A percentile compares a stretch with the other conserved stretches of the same genome.
These are phyloP conservation scores for Phlebiopsis flavidoalba DNA, from an alignment of 768 basidiomycete genomes.

Conservation along the genomic window DNA sequence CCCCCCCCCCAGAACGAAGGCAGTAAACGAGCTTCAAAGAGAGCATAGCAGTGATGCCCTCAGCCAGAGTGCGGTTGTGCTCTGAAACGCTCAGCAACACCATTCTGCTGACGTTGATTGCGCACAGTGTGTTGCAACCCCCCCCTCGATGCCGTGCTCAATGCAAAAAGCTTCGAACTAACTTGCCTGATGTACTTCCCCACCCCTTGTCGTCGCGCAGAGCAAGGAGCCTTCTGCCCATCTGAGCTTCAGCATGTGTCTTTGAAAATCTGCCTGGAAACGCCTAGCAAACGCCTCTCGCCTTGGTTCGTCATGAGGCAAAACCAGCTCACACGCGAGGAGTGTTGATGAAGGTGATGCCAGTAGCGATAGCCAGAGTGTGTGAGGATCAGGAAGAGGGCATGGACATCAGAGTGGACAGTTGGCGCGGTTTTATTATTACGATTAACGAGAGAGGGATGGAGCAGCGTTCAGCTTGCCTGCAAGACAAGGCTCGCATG, in stretches of 20 bases:
- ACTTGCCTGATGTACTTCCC: background rate
- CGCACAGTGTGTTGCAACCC: background rate
- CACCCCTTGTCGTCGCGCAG: background rate
- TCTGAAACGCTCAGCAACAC: conserved; percentile 18
- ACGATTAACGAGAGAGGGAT: conserved; percentile 11
- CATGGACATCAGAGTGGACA: conserved; percentile 23
- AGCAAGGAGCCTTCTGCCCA: background rate
- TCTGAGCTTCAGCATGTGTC: conserved; percentile 25
- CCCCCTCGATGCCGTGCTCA: background rate
- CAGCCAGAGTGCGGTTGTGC: conserved; percentile 16
- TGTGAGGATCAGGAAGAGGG: conserved; percentile 6
- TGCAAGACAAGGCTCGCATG: conserved; percentile 17
- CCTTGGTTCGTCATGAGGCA: conserved; percentile 20
- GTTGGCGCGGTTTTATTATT: conserved; percentile 8
- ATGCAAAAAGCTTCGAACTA: background rate
- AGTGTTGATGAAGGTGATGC: too few species aligned
- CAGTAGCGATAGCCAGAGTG: too few species aligned
- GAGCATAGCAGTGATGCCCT: conserved; percentile 14
- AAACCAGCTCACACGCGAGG: too few species aligned
- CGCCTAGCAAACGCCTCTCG: conserved; percentile 16
- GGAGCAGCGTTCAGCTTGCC: conserved; percentile 21
- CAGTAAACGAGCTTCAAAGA: conserved; percentile 5
- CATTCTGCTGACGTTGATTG: conserved; percentile 13
- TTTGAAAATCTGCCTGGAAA: conserved; percentile 29
- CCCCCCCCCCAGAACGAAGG: conserved; percentile 12